These are phyloP conservation scores for Cryptococcus maquisensis DNA, from an alignment of 1,284 basidiomycete genomes.

Conservation along the genomic window DNA sequence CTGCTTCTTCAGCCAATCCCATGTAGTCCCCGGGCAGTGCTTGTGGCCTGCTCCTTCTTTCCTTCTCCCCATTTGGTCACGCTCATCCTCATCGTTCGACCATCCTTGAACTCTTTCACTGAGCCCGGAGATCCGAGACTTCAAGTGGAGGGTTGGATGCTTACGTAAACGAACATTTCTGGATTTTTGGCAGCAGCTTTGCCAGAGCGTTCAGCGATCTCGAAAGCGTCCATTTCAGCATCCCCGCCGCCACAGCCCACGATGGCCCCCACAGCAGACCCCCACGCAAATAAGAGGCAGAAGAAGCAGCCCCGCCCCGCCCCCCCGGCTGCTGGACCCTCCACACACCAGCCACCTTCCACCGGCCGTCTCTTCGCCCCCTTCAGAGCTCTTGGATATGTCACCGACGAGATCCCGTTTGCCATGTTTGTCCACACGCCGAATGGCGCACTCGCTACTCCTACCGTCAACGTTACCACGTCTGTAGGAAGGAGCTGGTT, in stretches of 20 bases:
- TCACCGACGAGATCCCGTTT: slow-evolving; percentile 89
- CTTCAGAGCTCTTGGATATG: slow-evolving; percentile 87
- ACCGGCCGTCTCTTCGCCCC: slow-evolving; percentile 70
- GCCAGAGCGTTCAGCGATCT: too few relatives aligned
- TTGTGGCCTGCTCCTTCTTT: too few relatives aligned
- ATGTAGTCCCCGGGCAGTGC: too few relatives aligned
- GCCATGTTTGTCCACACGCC: slow-evolving; percentile 79
- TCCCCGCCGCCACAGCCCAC: not conserved
- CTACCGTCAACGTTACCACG: slow-evolving; percentile 76
- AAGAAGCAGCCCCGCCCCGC: slow-evolving; percentile 5
- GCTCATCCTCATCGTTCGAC: too few relatives aligned
- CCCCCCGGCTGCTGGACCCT: slow-evolving; percentile 19
- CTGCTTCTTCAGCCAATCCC: too few relatives aligned
- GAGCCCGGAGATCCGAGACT: too few relatives aligned
- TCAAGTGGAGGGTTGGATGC: too few relatives aligned
- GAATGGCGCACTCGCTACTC: slow-evolving; percentile 79
- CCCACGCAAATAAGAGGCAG: slow-evolving; percentile 7
- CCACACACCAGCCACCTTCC: slow-evolving; percentile 4
- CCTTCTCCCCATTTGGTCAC: too few relatives aligned
- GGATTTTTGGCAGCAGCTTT: too few relatives aligned
- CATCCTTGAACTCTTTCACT: too few relatives aligned
- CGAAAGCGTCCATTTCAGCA: too few relatives aligned
- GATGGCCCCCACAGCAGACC: not conserved
- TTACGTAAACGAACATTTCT: too few relatives aligned
- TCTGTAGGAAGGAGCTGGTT: slow-evolving; percentile 90